phyloP scores from a whole-genome alignment of 2,329 filamentous ascomycete genomes.

The Cytospora piceae region DNA sequence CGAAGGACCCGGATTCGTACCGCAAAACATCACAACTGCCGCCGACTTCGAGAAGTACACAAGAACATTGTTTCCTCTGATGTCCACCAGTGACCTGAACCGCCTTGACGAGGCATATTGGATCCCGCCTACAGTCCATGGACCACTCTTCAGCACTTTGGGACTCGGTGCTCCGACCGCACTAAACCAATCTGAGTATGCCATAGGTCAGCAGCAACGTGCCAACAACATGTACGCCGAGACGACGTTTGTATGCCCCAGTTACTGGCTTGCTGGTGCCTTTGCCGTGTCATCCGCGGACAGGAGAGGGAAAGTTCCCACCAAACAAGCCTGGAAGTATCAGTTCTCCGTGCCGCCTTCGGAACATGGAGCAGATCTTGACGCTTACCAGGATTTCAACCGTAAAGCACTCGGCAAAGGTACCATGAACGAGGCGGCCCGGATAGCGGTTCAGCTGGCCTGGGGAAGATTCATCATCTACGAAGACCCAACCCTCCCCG shows the following conservation, averaged over 20 bases:
- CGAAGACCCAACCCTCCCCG: slow-evolving; percentile 41
- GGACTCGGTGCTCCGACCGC: slow-evolving; percentile 41
- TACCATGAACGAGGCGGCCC: slow-evolving; percentile 34
- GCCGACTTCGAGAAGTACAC: slow-evolving; percentile 46
- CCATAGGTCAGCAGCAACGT: slow-evolving; percentile 53
- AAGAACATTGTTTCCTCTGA: slow-evolving; percentile 44
- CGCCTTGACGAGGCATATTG: slow-evolving; percentile 34
- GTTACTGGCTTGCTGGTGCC: slow-evolving; percentile 55
- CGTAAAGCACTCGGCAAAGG: slow-evolving; percentile 20
- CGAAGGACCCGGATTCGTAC: slow-evolving; percentile 52
- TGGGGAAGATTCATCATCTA: slow-evolving; percentile 47
- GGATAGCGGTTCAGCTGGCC: slow-evolving; percentile 32
- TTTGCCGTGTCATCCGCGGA: slow-evolving; percentile 39
- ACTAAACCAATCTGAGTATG: slow-evolving; percentile 39
- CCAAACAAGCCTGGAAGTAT: slow-evolving; percentile 45
- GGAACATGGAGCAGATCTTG: slow-evolving; percentile 43
- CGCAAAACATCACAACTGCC: slow-evolving; percentile 47
- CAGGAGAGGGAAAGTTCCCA: slow-evolving; percentile 28
- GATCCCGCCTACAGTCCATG: slow-evolving; percentile 24
- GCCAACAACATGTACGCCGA: slow-evolving; percentile 56
- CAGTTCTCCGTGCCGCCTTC: slow-evolving; percentile 46
- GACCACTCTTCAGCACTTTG: slow-evolving; percentile 32
- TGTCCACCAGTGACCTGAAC: slow-evolving; percentile 43
- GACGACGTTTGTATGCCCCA: slow-evolving; percentile 56
- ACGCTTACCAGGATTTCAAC: slow-evolving; percentile 34